Evolutionary conservation across 345 rosid genomes (phyloP), one percentile per base, ranked within the genome.

Genomic region (Cardamine resedifolia): DNA sequence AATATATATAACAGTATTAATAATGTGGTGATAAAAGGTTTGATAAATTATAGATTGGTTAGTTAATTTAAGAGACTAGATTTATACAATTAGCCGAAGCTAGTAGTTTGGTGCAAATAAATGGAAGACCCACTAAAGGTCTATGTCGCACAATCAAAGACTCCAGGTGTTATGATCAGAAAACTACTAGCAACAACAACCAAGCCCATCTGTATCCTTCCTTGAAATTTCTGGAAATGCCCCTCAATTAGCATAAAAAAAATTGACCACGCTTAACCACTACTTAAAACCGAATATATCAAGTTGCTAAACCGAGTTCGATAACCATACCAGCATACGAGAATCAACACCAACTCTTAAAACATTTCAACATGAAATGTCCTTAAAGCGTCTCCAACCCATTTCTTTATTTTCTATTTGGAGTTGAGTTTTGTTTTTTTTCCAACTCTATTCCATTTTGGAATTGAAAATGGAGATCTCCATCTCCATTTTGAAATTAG

Each of bases 361-460:
- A 64, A 27, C 57, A 48, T 7, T 47, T 64, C 14, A 28, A 53
- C 45, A 28, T 20, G 55, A 62, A 71, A 51, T 58, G 15, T 15
- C 18, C 23, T n/a, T n/a, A n/a, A n/a, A n/a, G n/a, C n/a, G n/a
- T n/a, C n/a, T n/a, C n/a, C n/a, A n/a, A n/a, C n/a, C n/a, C n/a
- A n/a, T n/a, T n/a, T n/a, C n/a, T n/a, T n/a, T n/a, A n/a, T n/a
- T n/a, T n/a, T n/a, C n/a, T n/a, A n/a, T n/a, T n/a, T n/a, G n/a
- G n/a, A n/a, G n/a, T n/a, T n/a, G n/a, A n/a, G n/a, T n/a, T n/a
- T n/a, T n/a, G n/a, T n/a, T n/a, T n/a, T n/a, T n/a, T n/a, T n/a
- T n/a, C n/a, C n/a, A n/a, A n/a, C n/a, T n/a, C n/a, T n/a, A n/a
- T n/a, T n/a, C n/a, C n/a, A n/a, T n/a, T n/a, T n/a, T n/a, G n/a